Evolutionary conservation across 176 grass and related monocot species (phyloP).

Genomic region (Bolboschoenus planiculmis): DNA sequence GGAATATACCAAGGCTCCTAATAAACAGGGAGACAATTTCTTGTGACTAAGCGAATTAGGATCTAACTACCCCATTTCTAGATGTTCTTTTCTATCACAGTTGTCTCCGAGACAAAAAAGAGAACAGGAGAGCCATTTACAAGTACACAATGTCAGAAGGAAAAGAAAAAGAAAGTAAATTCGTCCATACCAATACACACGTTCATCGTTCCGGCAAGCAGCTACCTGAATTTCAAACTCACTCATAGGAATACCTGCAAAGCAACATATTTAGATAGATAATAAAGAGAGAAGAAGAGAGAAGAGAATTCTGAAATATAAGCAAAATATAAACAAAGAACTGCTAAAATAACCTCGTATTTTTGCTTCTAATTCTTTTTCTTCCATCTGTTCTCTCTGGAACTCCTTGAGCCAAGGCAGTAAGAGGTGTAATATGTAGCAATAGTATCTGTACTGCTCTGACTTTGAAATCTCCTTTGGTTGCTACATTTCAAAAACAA

Average conservation of each 20-base stretch:
- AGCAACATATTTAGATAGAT: background rate
- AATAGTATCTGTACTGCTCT: slow-evolving; percentile 38
- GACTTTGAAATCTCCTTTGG: slow-evolving; percentile 37
- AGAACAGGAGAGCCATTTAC: background rate
- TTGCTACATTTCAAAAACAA: slow-evolving; percentile 30
- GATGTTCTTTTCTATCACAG: background rate
- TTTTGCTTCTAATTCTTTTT: slow-evolving; percentile 58
- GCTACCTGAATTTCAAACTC: slow-evolving; percentile 41
- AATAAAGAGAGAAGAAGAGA: background rate
- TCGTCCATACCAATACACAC: slow-evolving; percentile 43
- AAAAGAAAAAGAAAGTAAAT: background rate
- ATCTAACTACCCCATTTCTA: background rate
- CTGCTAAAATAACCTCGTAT: slow-evolving; percentile 35
- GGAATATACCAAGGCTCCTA: background rate
- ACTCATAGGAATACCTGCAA: slow-evolving; percentile 29
- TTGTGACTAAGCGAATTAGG: background rate
- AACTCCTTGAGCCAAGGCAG: slow-evolving; percentile 63
- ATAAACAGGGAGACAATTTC: background rate
- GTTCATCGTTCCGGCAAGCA: slow-evolving; percentile 34
- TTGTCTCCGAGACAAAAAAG: background rate
- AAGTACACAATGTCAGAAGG: background rate
- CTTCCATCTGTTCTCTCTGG: slow-evolving; percentile 35
- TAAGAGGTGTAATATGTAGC: slow-evolving; percentile 33
- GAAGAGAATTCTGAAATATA: background rate
- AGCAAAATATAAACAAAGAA: background rate